Base-by-base conservation (phyloP, 2,329 filamentous ascomycete genomes). In the Escovopsis sp. region DNA sequence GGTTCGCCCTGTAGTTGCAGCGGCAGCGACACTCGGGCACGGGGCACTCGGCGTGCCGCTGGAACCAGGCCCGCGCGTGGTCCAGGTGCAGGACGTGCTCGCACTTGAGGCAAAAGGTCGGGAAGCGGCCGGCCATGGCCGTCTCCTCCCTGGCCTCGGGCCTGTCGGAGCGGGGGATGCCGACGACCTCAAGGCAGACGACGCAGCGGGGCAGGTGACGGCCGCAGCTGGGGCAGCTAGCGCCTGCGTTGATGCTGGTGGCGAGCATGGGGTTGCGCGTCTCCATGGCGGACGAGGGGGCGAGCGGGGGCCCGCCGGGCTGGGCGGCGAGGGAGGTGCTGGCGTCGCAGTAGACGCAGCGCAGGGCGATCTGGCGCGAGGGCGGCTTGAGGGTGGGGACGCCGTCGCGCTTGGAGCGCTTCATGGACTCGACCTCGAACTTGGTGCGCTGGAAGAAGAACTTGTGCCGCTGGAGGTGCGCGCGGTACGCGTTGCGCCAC, bases 401-500 rank as follows among this genome's bases (percentile, higher is more conserved):
- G 35, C 80, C 81, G 42, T 77, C 72, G 42, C 75, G 73, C 44
- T 79, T 75, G 50, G 80, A 81, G 50, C 73, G 73, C 48, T 77
- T 76, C 23, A 80, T 85, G 54, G 83, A 82, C 56, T 84, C 79
- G 46, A 84, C 81, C 50, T 85, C 80, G 60, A 87, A 89, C 53
- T 80, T 81, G 43, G 82, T 82, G 38, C 84, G 77, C 49, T 84
- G 73, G 47, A 82, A 76, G 63, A 85, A 88, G 43, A 70, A 74
- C 59, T 72, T 82, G 70, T 84, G 84, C 49, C 70, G 80, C 64
- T 82, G 77, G 33, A 83, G 72, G 51, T 85, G 78, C 40, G 79
- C 77, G 43, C 80, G 74, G 57, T 89, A 87, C 33, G 71, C 70
- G 49, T 69, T 74, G 42, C 82, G 80, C 82, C 85, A 89, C 43